Percentiles rank a stretch among this genome's conserved stretches.
phyloP scores from a whole-genome alignment of 495 filamentous ascomycete genomes.

The Tricharina praecox region DNA sequence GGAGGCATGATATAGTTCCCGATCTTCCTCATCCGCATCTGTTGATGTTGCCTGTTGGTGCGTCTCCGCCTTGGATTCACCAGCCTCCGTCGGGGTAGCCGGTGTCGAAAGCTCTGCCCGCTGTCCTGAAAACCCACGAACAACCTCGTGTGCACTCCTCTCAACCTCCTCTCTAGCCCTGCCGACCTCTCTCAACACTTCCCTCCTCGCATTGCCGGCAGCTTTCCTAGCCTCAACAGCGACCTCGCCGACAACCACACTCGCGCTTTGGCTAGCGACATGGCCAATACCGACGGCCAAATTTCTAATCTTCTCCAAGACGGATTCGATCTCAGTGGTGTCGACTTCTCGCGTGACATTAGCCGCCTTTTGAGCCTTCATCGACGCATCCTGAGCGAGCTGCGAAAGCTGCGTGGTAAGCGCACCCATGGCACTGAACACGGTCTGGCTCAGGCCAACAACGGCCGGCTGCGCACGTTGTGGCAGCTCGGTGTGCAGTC shows the following conservation, averaged over 20 bases:
- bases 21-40: not conserved
- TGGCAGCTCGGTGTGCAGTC: slow-evolving; percentile 16
- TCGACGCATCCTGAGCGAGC: slow-evolving; percentile 31
- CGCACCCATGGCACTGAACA: slow-evolving; percentile 31
- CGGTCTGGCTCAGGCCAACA: slow-evolving; percentile 29
- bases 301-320: slow-evolving; percentile 30
- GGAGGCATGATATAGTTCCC: not conserved
- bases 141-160: not conserved
- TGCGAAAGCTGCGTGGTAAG: slow-evolving; percentile 29
- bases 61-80: not conserved
- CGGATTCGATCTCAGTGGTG: slow-evolving; percentile 30
- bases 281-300: slow-evolving; percentile 35
- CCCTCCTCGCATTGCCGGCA: not conserved
- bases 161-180: not conserved
- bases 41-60: not conserved
- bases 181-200: not conserved
- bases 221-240: slow-evolving; percentile 2
- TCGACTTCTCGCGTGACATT: slow-evolving; percentile 29
- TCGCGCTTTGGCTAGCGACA: slow-evolving; percentile 23
- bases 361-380: slow-evolving; percentile 28
- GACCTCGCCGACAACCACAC: slow-evolving; percentile 6
- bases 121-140: not conserved
- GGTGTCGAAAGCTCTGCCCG: not conserved
- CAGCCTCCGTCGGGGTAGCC: not conserved
- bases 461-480: slow-evolving; percentile 26